Conservation (phyloP, 495 filamentous ascomycete species). For the Haplographium delicatum region DNA sequence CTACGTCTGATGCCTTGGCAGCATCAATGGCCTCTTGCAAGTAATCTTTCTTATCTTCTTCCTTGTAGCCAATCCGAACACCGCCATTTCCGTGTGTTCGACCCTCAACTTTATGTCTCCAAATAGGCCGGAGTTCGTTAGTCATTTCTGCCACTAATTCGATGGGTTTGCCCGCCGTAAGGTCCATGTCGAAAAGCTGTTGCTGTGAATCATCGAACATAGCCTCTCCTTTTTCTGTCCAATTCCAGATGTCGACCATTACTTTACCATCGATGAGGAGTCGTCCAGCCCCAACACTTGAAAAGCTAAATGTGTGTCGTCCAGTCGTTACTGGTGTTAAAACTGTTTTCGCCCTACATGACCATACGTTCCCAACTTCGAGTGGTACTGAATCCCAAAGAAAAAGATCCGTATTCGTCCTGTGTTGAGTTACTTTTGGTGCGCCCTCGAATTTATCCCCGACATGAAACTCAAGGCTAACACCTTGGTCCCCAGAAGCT, state of each 20-base stretch:
- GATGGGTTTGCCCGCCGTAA: slow-evolving; percentile 43
- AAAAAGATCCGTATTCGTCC: slow-evolving; percentile 59
- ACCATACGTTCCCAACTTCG: slow-evolving; percentile 55
- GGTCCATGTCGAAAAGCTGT: slow-evolving; percentile 45
- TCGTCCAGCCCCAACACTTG: slow-evolving; percentile 67
- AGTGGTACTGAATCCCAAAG: slow-evolving; percentile 65
- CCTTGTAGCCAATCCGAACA: slow-evolving; percentile 71
- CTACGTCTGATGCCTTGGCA: slow-evolving; percentile 66
- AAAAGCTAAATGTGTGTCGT: slow-evolving; percentile 69
- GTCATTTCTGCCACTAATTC: slow-evolving; percentile 52
- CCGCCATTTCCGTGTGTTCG: slow-evolving; percentile 62
- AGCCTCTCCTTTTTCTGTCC: slow-evolving; percentile 60
- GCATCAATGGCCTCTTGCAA: slow-evolving; percentile 65
- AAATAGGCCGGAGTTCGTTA: slow-evolving; percentile 53
- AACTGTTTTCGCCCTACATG: slow-evolving; percentile 51
- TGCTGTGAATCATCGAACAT: slow-evolving; percentile 56
- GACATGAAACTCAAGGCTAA: slow-evolving; percentile 57
- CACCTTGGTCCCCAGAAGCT: slow-evolving; percentile 49
- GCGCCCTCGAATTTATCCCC: slow-evolving; percentile 56
- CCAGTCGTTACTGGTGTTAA: slow-evolving; percentile 50
- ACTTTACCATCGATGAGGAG: slow-evolving; percentile 64
- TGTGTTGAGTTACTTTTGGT: slow-evolving; percentile 46
- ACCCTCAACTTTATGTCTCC: slow-evolving; percentile 43
- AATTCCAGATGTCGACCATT: slow-evolving; percentile 69
- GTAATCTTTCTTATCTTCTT: slow-evolving; percentile 62